Evolutionary conservation across 352 stramenopile species (phyloP).

Genomic region (Phytophthora chlamydospora): DNA sequence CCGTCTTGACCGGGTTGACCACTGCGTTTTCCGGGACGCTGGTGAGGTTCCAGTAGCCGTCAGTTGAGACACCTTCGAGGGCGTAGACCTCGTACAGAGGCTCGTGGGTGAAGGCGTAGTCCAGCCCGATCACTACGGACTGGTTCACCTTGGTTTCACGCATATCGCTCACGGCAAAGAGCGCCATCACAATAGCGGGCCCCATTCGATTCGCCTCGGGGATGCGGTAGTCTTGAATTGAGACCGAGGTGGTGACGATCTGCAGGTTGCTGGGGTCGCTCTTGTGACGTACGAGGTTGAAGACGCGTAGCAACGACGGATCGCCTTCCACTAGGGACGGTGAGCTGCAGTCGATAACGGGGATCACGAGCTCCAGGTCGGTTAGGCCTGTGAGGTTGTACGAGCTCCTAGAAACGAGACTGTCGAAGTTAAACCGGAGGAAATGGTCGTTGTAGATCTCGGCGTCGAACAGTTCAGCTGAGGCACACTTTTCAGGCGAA

Average conservation of each 20-base stretch:
- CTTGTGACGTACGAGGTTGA: constrained; percentile 48
- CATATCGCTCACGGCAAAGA: constrained; percentile 46
- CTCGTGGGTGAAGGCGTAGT: constrained; percentile 42
- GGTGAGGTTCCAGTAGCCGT: constrained; percentile 42
- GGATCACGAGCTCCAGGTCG: constrained; percentile 38
- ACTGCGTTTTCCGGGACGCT: constrained; percentile 26
- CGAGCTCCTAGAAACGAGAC: constrained; percentile 13
- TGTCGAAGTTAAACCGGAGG: constrained; percentile 32
- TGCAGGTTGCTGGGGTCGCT: constrained; percentile 26
- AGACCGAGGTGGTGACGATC: constrained; percentile 36
- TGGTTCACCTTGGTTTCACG: constrained; percentile 21
- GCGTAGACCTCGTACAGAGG: constrained; percentile 39
- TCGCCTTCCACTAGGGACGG: constrained; percentile 33
- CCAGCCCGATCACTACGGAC: constrained; percentile 32
- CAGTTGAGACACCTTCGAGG: constrained; percentile 21
- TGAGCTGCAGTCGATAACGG: constrained; percentile 52
- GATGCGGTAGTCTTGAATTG: constrained; percentile 49
- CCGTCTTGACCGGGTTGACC: constrained; percentile 30
- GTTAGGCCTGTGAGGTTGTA: constrained; percentile 46
- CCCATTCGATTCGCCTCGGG: constrained; percentile 34
- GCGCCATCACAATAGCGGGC: constrained; percentile 27
- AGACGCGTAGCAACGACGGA: constrained; percentile 35
- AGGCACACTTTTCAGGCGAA: constrained; percentile 26
- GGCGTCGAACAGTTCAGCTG: constrained; percentile 9
- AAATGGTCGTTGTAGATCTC: constrained; percentile 45